These are phyloP conservation scores for Skeletonema potamos DNA, from an alignment of 108 stramenopile genomes.

Conservation along the genomic window DNA sequence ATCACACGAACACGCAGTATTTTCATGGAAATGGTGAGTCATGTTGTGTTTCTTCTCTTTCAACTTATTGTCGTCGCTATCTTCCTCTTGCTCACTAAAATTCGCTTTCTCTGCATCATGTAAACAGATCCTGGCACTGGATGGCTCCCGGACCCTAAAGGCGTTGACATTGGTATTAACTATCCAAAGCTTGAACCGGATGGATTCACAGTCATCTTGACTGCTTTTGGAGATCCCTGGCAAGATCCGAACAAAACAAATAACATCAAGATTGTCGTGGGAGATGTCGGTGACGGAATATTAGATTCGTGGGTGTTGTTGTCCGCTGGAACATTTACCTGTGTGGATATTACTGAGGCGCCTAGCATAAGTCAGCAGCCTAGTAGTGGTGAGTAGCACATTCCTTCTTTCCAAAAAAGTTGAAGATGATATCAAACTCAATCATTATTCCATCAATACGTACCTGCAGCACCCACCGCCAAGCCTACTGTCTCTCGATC, in stretches of 20 bases:
- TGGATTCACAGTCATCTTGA: constrained; percentile 40
- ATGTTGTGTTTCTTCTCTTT: too few relatives aligned
- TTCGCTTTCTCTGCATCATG: too few relatives aligned
- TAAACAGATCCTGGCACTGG: constrained; percentile 38
- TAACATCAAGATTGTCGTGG: constrained; percentile 34
- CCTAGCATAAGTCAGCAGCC: constrained; percentile 11
- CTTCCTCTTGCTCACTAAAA: too few relatives aligned
- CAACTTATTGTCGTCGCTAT: too few relatives aligned
- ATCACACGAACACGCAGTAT: constrained; percentile 24
- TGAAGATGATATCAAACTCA: not conserved
- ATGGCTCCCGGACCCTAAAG: constrained; percentile 4
- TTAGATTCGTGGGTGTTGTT: constrained; percentile 44
- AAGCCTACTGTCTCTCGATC: not conserved
- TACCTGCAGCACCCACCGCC: not conserved
- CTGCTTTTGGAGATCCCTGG: constrained; percentile 15
- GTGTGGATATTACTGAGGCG: constrained; percentile 31
- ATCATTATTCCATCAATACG: not conserved
- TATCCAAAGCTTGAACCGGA: constrained; percentile 31
- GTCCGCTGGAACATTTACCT: constrained; percentile 28
- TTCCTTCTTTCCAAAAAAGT: too few relatives aligned
- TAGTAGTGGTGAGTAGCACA: constrained; percentile 16
- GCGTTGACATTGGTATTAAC: not conserved
- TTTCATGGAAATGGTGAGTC: constrained; percentile 46
- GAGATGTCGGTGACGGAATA: constrained; percentile 28
- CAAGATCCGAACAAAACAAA: constrained; percentile 1